Evolutionary conservation across 176 grass and related monocot genomes (phyloP), one percentile per base, ranked within the genome.

Genomic region (Bolboschoenus planiculmis): DNA sequence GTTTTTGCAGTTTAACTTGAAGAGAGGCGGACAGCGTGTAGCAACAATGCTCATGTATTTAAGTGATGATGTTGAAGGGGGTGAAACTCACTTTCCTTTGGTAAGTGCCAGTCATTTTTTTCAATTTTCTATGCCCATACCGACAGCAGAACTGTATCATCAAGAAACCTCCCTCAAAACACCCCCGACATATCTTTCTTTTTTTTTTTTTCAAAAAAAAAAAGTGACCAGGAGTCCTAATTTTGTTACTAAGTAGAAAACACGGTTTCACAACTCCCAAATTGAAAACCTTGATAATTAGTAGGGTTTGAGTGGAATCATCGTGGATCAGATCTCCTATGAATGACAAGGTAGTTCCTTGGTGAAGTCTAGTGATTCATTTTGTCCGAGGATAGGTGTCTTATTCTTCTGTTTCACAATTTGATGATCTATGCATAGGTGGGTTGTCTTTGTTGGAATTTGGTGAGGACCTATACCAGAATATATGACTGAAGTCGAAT

Each of bases 1-100:
- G 14, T 79, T 72, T 78, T 16, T 94, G 78, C 85, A 97, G 95
- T 89, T 89, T 80, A 92, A 94, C 78, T 83, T 94, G 20, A 92
- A 92, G 58, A 85, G 89, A 66, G 95, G 95, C 60, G 95, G 95
- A 30, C 95, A 97, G 77, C 90, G 95, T 21, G 81, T 97, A 67
- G 95, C 95, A 59, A 97, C 95, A 35, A 92, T 97, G 95, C 85
- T 97, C 81, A 94, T 97, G 90, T 97, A 97, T 94, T 92, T 97
- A 81, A 97, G 88, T 18, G 90, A 97, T 85, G 87, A 91, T 56
- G 95, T 97, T 81, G 95, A 94, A 92, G 95, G 95, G 3, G 95
- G 95, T 72, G 95, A 97, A 91, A 97, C 95, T 30, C 83, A 94
- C 60, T 97, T 97, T 88, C 95, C 92, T 67, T 54, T 86, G 86